phyloP scores from a whole-genome alignment of 2,329 filamentous ascomycete species.

The Aspergillus brasiliensis region DNA sequence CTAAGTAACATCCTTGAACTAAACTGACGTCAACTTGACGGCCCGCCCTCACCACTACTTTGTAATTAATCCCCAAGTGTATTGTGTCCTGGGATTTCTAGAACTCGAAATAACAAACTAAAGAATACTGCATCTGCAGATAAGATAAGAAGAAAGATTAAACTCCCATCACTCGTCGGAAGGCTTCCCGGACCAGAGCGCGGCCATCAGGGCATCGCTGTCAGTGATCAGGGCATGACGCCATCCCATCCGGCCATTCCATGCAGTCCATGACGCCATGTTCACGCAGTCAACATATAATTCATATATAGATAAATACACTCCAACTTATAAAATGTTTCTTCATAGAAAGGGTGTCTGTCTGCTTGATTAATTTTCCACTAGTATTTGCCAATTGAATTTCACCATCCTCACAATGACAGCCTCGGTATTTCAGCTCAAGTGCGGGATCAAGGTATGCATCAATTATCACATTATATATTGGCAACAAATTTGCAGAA shows the following conservation, averaged over 20 bases:
- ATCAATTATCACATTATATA: too few species aligned
- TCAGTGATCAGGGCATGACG: conserved; percentile 10
- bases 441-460: conserved; percentile 55
- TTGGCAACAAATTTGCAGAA: too few species aligned
- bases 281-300: not conserved
- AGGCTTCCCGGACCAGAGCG: not conserved
- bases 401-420: conserved; percentile 40
- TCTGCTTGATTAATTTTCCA: too few species aligned
- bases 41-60: not conserved
- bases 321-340: too few species aligned
- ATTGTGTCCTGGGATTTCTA: not conserved
- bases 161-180: too few species aligned
- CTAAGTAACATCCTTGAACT: not conserved
- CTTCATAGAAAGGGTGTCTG: too few species aligned
- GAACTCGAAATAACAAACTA: not conserved
- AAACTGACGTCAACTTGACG: conserved; percentile 22
- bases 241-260: conserved; percentile 1
- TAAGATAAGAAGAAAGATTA: not conserved
- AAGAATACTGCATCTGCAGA: not conserved
- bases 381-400: too few species aligned
- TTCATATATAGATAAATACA: not conserved
- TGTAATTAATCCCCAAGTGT: not conserved
- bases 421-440: conserved; percentile 56
- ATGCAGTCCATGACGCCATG: conserved; percentile 17
- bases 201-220: not conserved